A percentile compares a stretch with the other conserved stretches of the same genome.
phyloP scores from a whole-genome alignment of 345 rosid genomes.

The Murraya koenigii region DNA sequence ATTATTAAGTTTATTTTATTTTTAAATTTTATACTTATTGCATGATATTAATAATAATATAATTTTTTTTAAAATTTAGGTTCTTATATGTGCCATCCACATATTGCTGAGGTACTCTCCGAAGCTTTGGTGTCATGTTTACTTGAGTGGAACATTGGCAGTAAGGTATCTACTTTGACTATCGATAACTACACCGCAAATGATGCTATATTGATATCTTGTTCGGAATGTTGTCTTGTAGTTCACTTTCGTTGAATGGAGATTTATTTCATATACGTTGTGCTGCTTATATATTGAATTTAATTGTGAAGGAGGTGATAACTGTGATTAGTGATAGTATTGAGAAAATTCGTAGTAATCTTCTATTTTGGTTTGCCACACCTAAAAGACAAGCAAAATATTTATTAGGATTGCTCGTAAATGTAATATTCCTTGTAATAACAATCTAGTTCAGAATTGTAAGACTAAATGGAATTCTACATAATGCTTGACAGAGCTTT shows the following conservation, averaged over 20 bases:
- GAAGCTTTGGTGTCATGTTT: background rate
- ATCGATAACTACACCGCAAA: background rate
- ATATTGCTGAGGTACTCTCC: background rate
- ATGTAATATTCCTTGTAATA: background rate
- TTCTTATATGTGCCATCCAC: slow-evolving; percentile 1
- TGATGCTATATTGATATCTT: background rate
- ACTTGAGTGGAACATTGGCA: background rate
- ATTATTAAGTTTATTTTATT: too few relatives aligned
- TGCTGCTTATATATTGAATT: background rate
- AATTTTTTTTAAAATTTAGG: background rate
- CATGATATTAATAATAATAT: too few relatives aligned
- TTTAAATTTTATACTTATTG: too few relatives aligned
- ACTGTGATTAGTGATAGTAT: background rate
- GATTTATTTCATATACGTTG: background rate
- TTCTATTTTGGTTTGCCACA: background rate
- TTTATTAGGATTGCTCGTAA: background rate
- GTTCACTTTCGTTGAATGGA: background rate
- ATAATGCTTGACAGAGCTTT: background rate
- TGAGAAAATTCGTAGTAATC: background rate
- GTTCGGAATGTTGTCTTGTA: background rate
- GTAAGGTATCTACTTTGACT: background rate
- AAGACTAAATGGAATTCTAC: slow-evolving; percentile 7
- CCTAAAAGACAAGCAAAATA: background rate
- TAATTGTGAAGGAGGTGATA: background rate
- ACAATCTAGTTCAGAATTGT: background rate